Evolutionary conservation across 257 asterid species (phyloP), one percentile per base, ranked within the genome.

Genomic region (Solanum okadae): DNA sequence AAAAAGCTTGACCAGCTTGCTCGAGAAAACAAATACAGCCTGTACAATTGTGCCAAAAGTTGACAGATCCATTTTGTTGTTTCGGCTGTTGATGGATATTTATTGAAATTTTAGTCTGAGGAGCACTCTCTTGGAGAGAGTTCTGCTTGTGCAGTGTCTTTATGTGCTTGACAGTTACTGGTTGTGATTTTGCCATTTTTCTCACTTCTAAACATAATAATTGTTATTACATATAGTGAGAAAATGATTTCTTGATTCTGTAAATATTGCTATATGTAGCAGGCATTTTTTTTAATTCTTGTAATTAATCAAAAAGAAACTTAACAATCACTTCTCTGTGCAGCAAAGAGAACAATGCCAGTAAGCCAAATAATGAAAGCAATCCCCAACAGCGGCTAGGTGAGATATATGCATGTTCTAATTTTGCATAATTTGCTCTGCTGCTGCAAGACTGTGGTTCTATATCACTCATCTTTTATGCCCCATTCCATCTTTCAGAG

Each of bases 321-420:
- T 37, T 79, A 40, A 78, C 61, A 44, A n/a, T 87, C 40, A 68
- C 34, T 65, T 88, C 86, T 90, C 83, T 38, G 85, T 93, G 94
- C 98, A 97, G 98, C 92, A 94, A 92, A 88, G 99, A 97, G 89
- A 94, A 86, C 72, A 94, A 73, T 90, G 83, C 88, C 29, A 75
- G 92, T 87, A 93, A 93, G 83, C 91, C 92, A 22, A 89, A 87
- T 88, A 91, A 91, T 85, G 99, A 96, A 84, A 87, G 90, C 95
- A 93, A 93, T 86, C 90, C 98, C 70, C 89, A 95, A 67, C 98
- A 93, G 90, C 94, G 92, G 90, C 96, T 94, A 91, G 98, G 99
- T 97, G 90, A 86, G 92, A 84, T 76, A 33, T 72, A 8, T 82
- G 70, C 38, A 33, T 82, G 71, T 82, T 49, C 86, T 82, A 31